Evolutionary conservation across 1,139 yeast genomes (phyloP).

Genomic region (Debaryomyces sp.): DNA sequence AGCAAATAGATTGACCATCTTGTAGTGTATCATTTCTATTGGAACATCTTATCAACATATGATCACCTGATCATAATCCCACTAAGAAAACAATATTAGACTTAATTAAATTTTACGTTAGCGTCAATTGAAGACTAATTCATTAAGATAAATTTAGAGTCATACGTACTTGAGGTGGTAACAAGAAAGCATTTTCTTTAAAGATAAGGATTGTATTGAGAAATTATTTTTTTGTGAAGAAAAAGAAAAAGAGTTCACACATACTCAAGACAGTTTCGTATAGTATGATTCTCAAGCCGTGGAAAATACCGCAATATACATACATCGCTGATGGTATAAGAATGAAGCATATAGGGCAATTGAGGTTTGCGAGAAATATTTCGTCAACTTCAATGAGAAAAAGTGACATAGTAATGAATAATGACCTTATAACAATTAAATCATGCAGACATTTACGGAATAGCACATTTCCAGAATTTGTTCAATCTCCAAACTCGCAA

Average conservation of each 20-base stretch:
- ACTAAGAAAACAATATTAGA: neutral
- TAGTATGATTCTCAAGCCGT: neutral
- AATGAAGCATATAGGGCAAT: neutral
- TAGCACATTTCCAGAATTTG: constrained; percentile 39
- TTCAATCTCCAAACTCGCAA: constrained; percentile 48
- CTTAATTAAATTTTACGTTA: neutral
- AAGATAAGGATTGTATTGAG: neutral
- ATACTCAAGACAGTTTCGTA: neutral
- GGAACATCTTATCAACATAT: neutral
- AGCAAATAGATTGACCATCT: neutral
- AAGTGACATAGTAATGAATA: neutral
- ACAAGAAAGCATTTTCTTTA: neutral
- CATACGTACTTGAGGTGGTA: neutral
- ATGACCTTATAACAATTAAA: constrained; percentile 9
- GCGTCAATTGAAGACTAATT: neutral
- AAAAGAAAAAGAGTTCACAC: neutral
- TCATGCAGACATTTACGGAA: constrained; percentile 16
- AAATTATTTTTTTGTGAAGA: neutral
- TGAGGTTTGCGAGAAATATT: neutral
- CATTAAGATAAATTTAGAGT: neutral
- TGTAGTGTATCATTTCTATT: neutral
- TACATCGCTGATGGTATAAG: neutral
- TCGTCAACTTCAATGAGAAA: neutral
- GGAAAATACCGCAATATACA: neutral
- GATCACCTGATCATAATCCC: neutral